Base-by-base conservation (phyloP, 345 rosid genomes). In the Bruguiera gymnorhiza region DNA sequence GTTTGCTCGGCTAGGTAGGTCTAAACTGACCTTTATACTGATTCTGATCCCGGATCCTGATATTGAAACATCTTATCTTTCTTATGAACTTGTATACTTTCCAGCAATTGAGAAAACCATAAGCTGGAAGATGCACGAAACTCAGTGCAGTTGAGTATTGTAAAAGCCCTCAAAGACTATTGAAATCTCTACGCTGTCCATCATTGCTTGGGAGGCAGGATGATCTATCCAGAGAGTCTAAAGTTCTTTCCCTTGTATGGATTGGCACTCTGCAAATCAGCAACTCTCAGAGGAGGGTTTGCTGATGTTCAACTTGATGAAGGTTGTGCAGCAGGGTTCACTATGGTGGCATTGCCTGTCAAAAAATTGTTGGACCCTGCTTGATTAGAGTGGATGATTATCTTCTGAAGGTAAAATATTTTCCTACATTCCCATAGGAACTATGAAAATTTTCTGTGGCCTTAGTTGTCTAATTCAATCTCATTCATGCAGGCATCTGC, bases 101-200 rank as follows among this genome's bases (percentile, higher is more conserved):
- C 78, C 89, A 92, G 99, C 98, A 70, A 92, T 92, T 69, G 99
- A 96, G 86, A 92, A 92, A 82, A 80, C 97, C 73, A 83, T 76
- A 92, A 96, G 81, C 83, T 92, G 84, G 98, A 96, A 82, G 99
- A 96, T 79, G 94, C 95, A 52, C 79, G 98, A 58, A 89, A 76
- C 73, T 65, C 85, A 54, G 74, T 96, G 77, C 97, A 87, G 72
- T 84, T 70, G 73, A 88, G 91, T 81, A 87, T 96, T 61, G 91
- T 96, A 64, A 92, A 96, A 79, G 89, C 98, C 81, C 87, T 96
- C 30, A 83, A 75, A 76, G 98, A 96, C 73, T 96, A 90, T 78
- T 87, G 97, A 67, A 89, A 84, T 84, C 97, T 96, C 13, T 73
- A 90, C 48, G 82, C 96, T 31, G 92, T 89, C 84, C 98, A 88